Base-by-base conservation (phyloP, 176 grass and related monocot species). In the Poa pratensis region DNA sequence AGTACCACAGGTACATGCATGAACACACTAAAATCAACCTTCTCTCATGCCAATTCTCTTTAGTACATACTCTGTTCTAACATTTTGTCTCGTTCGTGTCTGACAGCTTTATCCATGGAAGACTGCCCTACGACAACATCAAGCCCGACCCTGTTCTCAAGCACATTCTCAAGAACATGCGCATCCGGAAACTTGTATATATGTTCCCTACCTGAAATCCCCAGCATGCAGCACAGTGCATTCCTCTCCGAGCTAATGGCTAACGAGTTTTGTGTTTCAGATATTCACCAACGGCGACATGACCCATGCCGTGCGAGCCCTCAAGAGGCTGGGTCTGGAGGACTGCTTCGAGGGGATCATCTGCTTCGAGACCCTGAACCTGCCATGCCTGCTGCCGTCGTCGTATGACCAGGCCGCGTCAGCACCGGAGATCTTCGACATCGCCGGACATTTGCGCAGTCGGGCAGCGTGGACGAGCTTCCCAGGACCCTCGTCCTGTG, bases 351-450 rank as follows among this genome's bases (percentile, higher is more conserved):
- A 99, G 60, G 94, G 94, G 49, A 89, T 99, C 79, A 96, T 99
- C 87, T 99, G 97, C 93, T 99, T 99, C 69, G 97, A 99, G 84
- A 99, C 97, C 71, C 97, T 99, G 49, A 99, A 99, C 85, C 76
- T 88, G 11, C 86, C 88, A 27, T 92, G 86, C 69, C 87, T 92
- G 69, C 51, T 88, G 63, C 35, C 26, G 19, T 71, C 63, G 24
- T 9, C 28, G 28, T 9, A 37, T 30, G 49, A 77, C 48, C 9
- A 22, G 9, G 50, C 5, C 27, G 6, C 76, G 20, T 5, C 37
- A 5, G 37, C 37, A 5, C 53, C 75, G 1, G 23, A 88, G 75
- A 83, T 94, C 86, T 94, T 96, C 66, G 91, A 99, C 87, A 99
- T 99, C 76, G 74, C 91, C 60, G 76, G 80, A 42, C 86, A 92